Evolutionary conservation across 306 rosid genomes (phyloP).

Genomic region (Medicago ruthenica): DNA sequence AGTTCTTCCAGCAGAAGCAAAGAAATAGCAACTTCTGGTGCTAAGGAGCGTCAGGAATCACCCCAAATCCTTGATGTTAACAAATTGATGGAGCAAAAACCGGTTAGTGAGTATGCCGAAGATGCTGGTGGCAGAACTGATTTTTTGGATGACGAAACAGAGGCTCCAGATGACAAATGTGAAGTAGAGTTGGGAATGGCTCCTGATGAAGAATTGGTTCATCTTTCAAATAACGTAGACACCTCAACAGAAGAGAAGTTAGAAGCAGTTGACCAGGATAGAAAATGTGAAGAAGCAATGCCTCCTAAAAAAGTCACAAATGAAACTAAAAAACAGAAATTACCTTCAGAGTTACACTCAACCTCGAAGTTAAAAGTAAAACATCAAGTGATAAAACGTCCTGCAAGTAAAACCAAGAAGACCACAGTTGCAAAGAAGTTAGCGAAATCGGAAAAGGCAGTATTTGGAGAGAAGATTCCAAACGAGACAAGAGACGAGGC

Average conservation of each 20-base stretch:
- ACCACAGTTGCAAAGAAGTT: constrained; percentile 34
- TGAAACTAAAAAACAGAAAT: constrained; percentile 45
- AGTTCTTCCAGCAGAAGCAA: constrained; percentile 40
- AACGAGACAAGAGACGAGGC: constrained; percentile 44
- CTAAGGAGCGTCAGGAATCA: constrained; percentile 41
- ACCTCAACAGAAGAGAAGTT: constrained; percentile 41
- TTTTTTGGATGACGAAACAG: constrained; percentile 73
- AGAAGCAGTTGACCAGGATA: constrained; percentile 39
- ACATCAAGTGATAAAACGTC: constrained; percentile 44
- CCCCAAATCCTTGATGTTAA: constrained; percentile 43
- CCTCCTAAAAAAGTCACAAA: constrained; percentile 42
- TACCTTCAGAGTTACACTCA: constrained; percentile 44
- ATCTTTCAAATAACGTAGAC: constrained; percentile 36
- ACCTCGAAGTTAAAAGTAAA: constrained; percentile 51
- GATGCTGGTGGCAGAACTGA: constrained; percentile 45
- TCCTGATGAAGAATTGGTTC: constrained; percentile 39
- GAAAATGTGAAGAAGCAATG: constrained; percentile 47
- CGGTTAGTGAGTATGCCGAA: constrained; percentile 36
- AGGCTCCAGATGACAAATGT: constrained; percentile 62
- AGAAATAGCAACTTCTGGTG: constrained; percentile 41
- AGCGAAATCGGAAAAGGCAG: constrained; percentile 41
- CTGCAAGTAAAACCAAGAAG: constrained; percentile 53
- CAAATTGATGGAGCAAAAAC: constrained; percentile 40
- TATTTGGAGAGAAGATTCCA: constrained; percentile 41
- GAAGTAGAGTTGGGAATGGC: constrained; percentile 52